Conservation (phyloP, 2,329 filamentous ascomycete genomes). For the Colletotrichum tropicicola region DNA sequence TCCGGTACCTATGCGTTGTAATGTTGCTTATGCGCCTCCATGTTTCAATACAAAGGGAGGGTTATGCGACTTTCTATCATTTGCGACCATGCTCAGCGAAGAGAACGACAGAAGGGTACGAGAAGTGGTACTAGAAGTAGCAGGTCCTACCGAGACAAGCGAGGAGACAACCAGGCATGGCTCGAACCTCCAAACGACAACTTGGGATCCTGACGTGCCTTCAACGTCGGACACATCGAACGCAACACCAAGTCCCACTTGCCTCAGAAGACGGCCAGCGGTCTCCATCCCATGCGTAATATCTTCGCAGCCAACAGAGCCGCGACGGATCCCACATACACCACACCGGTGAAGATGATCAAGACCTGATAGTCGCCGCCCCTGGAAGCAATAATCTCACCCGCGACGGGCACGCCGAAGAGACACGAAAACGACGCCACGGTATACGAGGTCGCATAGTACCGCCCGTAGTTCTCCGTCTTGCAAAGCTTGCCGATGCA, state of each 20-base stretch:
- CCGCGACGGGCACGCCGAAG: conserved; percentile 76
- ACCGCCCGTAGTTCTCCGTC: conserved; percentile 83
- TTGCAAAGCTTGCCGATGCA: conserved; percentile 84
- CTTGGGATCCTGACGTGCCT: no score
- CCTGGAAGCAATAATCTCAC: conserved; percentile 65
- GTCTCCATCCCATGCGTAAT: conserved; percentile 11
- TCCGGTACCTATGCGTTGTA: no score
- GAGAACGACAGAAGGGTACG: no score
- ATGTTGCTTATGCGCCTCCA: no score
- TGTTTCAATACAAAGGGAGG: no score
- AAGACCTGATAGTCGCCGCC: conserved; percentile 70
- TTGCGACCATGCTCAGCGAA: no score
- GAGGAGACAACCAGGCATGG: no score
- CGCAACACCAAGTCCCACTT: neutral
- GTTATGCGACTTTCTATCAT: no score
- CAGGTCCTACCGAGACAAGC: no score
- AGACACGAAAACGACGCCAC: conserved; percentile 72
- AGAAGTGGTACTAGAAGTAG: no score
- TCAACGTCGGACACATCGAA: no score
- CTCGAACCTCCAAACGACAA: no score
- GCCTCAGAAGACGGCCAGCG: conserved; percentile 9
- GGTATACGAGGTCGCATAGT: conserved; percentile 87
- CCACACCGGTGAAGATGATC: conserved; percentile 70
- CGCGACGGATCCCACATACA: conserved; percentile 64
- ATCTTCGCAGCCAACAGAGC: conserved; percentile 67